Percentiles rank a stretch among this genome's conserved stretches.
Evolutionary conservation across 805 yeast genomes (phyloP).

Genomic region (Ogataea pilisensis): DNA sequence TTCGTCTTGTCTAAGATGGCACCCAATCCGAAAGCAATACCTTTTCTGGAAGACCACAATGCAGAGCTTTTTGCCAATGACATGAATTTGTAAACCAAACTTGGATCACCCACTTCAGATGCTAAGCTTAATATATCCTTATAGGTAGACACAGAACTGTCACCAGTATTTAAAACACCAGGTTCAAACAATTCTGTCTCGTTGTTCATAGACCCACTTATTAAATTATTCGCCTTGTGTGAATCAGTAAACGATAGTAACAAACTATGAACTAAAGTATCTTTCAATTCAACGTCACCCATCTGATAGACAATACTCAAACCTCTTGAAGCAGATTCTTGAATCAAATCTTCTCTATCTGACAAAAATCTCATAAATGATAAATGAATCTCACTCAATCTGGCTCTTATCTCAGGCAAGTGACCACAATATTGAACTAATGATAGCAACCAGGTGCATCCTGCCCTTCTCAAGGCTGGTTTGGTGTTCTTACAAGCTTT

Average conservation of each 20-base stretch:
- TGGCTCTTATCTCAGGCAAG: slow-evolving; percentile 33
- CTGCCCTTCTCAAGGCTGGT: slow-evolving; percentile 68
- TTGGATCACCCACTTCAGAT: slow-evolving; percentile 92
- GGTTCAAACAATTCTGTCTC: slow-evolving; percentile 86
- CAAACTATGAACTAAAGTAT: slow-evolving; percentile 66
- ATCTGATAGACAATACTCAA: slow-evolving; percentile 74
- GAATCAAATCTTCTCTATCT: slow-evolving; percentile 81
- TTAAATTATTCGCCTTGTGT: slow-evolving; percentile 38
- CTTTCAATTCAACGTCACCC: slow-evolving; percentile 65
- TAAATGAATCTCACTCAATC: slow-evolving; percentile 60
- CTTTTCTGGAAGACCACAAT: slow-evolving; percentile 89
- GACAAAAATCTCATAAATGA: slow-evolving; percentile 75
- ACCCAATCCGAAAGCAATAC: slow-evolving; percentile 91
- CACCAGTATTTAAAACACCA: slow-evolving; percentile 74
- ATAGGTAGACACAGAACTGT: slow-evolving; percentile 85
- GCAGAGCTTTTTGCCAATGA: slow-evolving; percentile 83
- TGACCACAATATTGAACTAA: slow-evolving; percentile 70
- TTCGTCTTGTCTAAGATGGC: slow-evolving; percentile 76
- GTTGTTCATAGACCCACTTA: slow-evolving; percentile 65
- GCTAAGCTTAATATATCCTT: slow-evolving; percentile 86
- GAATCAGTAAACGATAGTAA: slow-evolving; percentile 76
- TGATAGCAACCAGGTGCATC: slow-evolving; percentile 84
- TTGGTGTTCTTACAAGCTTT: slow-evolving; percentile 56
- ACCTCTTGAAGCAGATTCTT: slow-evolving; percentile 90
- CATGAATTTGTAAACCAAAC: slow-evolving; percentile 91